Evolutionary conservation across 2,329 filamentous ascomycete genomes (phyloP), one percentile per base, ranked within the genome.

Genomic region (Phaeoacremonium minimum): DNA sequence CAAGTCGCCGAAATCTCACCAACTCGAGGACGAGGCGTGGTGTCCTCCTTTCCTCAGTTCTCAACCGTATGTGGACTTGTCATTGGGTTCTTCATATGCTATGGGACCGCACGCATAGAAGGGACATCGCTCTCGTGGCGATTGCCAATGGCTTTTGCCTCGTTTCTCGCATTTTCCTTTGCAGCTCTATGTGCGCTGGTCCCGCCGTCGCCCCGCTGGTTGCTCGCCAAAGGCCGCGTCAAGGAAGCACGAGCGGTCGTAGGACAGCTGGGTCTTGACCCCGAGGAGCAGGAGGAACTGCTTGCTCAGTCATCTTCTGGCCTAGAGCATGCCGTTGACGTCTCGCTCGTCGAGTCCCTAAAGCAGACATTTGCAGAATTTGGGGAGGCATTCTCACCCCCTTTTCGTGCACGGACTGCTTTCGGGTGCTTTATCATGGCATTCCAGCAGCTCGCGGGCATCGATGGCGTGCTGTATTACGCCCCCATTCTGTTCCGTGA

Each of bases 381-480:
- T 17, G 30, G 18, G 11, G 43, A 35, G 16, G 39, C 56, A 0
- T 61, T 66, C 32, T 56, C 58, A 2, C 40, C 50, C 0, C 57
- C 60, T 1, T 65, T 66, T 7, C 59, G 73, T 2, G 51, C 53
- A 2, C 63, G 70, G 3, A 75, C 72, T 1, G 50, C 63, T 0
- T 66, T 80, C 14, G 77, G 68, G 2, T 66, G 74, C 6, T 80
- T 80, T 39, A 54, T 82, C 15, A 67, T 82, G 61, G 69, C 60
- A 1, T 71, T 79, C 58, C 71, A 79, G 40, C 78, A 82, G 32
- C 61, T 81, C 9, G 70, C 63, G 14, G 77, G 78, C 0, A 80
- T 82, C 28, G 77, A 83, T 26, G 77, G 75, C 1, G 68, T 82
- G 0, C 58, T 81, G 3, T 80, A 77, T 43, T 83, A 83, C 38